Percentiles rank a stretch among this genome's conserved stretches.
These are phyloP conservation scores for Ulmus americana DNA, from an alignment of 331 rosid species.

Conservation along the genomic window DNA sequence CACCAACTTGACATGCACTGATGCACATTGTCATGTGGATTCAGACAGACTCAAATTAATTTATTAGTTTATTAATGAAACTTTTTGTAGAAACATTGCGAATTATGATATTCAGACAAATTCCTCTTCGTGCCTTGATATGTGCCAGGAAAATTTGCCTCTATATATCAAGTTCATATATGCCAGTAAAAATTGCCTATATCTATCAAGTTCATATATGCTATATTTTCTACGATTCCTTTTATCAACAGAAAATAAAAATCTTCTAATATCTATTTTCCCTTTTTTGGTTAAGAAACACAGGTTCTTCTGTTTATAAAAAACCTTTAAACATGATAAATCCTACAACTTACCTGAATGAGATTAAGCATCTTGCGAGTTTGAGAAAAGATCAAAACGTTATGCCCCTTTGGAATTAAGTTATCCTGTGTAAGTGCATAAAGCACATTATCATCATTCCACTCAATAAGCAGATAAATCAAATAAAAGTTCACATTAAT, in stretches of 20 bases:
- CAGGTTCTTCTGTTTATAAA: too few relatives aligned
- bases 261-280: too few relatives aligned
- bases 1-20: not conserved
- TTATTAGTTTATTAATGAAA: not conserved
- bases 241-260: too few relatives aligned
- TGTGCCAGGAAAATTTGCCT: not conserved
- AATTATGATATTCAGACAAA: not conserved
- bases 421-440: constrained; percentile 42
- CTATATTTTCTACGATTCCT: too few relatives aligned
- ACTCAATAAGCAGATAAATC: not conserved
- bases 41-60: not conserved
- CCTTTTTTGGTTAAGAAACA: too few relatives aligned
- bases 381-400: constrained; percentile 82
- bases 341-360: constrained; percentile 52
- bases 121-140: not conserved
- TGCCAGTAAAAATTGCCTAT: too few relatives aligned
- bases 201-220: too few relatives aligned
- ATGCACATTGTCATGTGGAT: not conserved
- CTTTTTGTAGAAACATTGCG: not conserved
- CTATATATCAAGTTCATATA: not conserved
- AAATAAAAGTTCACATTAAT: constrained; percentile 10
- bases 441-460: constrained; percentile 9
- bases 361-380: constrained; percentile 97
- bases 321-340: not conserved
- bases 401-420: constrained; percentile 72